phyloP scores from a whole-genome alignment of 768 basidiomycete species.

The Phlegmacium glaucopus region DNA sequence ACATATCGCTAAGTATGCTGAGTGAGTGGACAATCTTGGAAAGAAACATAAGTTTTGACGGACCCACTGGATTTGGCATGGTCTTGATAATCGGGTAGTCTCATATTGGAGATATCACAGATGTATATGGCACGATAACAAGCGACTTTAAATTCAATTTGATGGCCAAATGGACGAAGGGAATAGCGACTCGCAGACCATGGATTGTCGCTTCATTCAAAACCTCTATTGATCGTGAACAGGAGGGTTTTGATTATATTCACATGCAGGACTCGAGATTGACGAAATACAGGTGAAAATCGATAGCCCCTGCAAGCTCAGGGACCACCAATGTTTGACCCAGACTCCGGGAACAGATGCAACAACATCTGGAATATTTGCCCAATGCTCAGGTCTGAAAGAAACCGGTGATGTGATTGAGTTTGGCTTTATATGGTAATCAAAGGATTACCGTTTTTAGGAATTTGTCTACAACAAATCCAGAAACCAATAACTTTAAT shows the following conservation, averaged over 20 bases:
- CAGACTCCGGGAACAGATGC: conserved; percentile 44
- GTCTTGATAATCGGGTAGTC: conserved; percentile 97
- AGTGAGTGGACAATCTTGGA: neutral
- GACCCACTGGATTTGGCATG: conserved; percentile 92
- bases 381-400: conserved; percentile 64
- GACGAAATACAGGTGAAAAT: conserved; percentile 40
- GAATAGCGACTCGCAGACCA: too few relatives aligned
- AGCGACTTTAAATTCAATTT: conserved; percentile 97
- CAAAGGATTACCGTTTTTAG: too few relatives aligned
- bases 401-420: too few relatives aligned
- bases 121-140: conserved; percentile 98
- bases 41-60: conserved; percentile 29
- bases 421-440: too few relatives aligned
- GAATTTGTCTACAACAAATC: too few relatives aligned
- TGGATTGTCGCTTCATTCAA: too few relatives aligned
- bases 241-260: conserved; percentile 31
- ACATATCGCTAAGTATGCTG: conserved; percentile 72
- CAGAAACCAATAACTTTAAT: too few relatives aligned
- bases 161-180: conserved; percentile 95
- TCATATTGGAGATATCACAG: conserved; percentile 99
- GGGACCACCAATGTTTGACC: conserved; percentile 56
- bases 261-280: neutral
- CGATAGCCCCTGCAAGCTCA: conserved; percentile 64
- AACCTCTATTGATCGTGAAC: conserved; percentile 48
- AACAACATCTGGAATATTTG: conserved; percentile 38